These are phyloP conservation scores for Trichoderma breve DNA, from an alignment of 2,329 filamentous ascomycete species.

Conservation along the genomic window DNA sequence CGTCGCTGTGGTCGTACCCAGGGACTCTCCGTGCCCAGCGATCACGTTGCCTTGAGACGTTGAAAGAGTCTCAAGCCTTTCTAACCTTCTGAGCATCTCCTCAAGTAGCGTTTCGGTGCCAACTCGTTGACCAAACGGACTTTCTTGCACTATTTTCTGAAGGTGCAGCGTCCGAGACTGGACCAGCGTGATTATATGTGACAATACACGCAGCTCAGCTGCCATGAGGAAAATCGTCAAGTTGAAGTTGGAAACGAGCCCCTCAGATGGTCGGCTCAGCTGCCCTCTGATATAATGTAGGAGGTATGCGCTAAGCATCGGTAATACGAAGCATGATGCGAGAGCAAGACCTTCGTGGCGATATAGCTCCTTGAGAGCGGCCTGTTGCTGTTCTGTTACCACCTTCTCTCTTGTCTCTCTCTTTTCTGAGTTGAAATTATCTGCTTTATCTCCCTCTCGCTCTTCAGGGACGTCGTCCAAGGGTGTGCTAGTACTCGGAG, in stretches of 20 bases:
- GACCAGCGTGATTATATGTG: constrained; percentile 78
- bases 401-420: background rate
- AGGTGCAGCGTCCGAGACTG: constrained; percentile 77
- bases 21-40: constrained; percentile 29
- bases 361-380: constrained; percentile 63
- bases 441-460: constrained; percentile 30
- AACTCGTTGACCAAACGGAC: constrained; percentile 40
- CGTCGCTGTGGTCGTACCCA: constrained; percentile 37
- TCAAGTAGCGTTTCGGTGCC: constrained; percentile 45
- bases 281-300: constrained; percentile 78
- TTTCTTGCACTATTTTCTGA: constrained; percentile 66
- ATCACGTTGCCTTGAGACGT: constrained; percentile 28
- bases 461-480: constrained; percentile 49
- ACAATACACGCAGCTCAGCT: constrained; percentile 78
- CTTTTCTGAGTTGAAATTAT: constrained; percentile 14
- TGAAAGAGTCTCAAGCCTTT: constrained; percentile 62
- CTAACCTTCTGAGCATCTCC: constrained; percentile 63
- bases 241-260: constrained; percentile 88
- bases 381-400: constrained; percentile 30
- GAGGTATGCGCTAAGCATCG: constrained; percentile 75
- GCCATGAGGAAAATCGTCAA: constrained; percentile 85
- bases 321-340: constrained; percentile 73
- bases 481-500: constrained; percentile 24
- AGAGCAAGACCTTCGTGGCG: constrained; percentile 74
- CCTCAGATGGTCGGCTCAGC: constrained; percentile 79